These are phyloP conservation scores for Pseudogymnoascus sp. DNA, from an alignment of 2,329 filamentous ascomycete species.

Conservation along the genomic window DNA sequence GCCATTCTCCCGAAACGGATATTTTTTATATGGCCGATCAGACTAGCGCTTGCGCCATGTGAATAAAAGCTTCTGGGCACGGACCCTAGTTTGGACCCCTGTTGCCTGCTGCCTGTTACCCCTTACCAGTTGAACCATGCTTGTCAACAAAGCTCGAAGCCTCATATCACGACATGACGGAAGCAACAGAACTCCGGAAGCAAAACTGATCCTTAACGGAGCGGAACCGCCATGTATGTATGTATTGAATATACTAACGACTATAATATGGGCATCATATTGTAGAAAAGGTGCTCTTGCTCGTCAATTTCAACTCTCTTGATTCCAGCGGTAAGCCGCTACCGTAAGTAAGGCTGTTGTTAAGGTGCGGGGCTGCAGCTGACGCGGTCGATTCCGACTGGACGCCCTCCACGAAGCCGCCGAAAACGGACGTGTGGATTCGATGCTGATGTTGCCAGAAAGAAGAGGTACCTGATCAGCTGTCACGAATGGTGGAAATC, in stretches of 20 bases:
- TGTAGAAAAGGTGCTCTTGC: too few species aligned
- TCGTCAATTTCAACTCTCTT: background rate
- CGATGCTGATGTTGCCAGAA: background rate
- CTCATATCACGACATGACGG: too few species aligned
- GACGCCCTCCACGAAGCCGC: background rate
- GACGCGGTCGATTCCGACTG: background rate
- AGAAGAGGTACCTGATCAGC: background rate
- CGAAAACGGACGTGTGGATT: background rate
- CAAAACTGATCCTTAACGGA: too few species aligned
- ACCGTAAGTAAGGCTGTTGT: background rate
- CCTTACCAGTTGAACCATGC: too few species aligned
- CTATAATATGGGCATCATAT: too few species aligned
- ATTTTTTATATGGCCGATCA: background rate
- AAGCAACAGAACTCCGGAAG: too few species aligned
- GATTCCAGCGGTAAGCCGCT: background rate
- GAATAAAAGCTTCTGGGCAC: background rate
- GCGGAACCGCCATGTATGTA: too few species aligned
- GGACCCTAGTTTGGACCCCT: background rate
- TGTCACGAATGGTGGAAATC: background rate
- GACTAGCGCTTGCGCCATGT: background rate
- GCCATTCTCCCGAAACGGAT: background rate
- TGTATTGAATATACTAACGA: too few species aligned
- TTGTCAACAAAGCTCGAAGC: too few species aligned
- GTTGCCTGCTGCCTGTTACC: background rate
- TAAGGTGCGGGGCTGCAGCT: background rate